Conservation (phyloP, 257 asterid genomes). For the Salvia hispanica region DNA sequence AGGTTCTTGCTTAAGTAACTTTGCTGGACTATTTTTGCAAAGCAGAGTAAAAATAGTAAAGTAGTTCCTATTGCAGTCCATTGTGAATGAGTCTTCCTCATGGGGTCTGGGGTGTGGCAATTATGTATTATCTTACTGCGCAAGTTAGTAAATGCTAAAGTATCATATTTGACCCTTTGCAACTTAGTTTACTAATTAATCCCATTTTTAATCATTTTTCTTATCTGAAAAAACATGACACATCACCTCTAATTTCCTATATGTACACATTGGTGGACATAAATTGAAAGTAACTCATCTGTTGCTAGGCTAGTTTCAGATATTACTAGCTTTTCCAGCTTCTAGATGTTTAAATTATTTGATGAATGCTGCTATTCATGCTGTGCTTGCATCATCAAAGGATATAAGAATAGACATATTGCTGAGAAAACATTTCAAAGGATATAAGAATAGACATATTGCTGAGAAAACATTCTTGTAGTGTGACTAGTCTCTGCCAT, state of each 20-base stretch:
- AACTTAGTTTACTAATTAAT: neutral
- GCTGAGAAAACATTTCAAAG: constrained; percentile 8
- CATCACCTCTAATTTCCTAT: neutral
- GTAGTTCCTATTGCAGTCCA: neutral
- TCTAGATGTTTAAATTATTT: constrained; percentile 19
- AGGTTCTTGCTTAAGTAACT: neutral
- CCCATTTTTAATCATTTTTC: neutral
- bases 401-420: constrained; percentile 2
- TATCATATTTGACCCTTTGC: neutral
- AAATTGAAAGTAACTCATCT: neutral
- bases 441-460: constrained; percentile 2
- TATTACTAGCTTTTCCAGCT: constrained; percentile 23
- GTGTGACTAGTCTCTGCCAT: constrained; percentile 19
- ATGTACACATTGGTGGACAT: neutral
- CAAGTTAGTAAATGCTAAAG: neutral
- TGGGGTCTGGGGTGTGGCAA: neutral
- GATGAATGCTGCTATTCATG: constrained; percentile 19
- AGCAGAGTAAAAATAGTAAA: neutral
- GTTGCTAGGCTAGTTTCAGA: constrained; percentile 18
- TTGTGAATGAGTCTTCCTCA: constrained; percentile 5
- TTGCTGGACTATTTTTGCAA: neutral
- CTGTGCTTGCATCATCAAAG: neutral
- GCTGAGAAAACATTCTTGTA: constrained; percentile 8
- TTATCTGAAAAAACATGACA: neutral
- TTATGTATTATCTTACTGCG: neutral